Evolutionary conservation across 176 grass and related monocot species (phyloP).

Genomic region (Oropetium thomaeum): DNA sequence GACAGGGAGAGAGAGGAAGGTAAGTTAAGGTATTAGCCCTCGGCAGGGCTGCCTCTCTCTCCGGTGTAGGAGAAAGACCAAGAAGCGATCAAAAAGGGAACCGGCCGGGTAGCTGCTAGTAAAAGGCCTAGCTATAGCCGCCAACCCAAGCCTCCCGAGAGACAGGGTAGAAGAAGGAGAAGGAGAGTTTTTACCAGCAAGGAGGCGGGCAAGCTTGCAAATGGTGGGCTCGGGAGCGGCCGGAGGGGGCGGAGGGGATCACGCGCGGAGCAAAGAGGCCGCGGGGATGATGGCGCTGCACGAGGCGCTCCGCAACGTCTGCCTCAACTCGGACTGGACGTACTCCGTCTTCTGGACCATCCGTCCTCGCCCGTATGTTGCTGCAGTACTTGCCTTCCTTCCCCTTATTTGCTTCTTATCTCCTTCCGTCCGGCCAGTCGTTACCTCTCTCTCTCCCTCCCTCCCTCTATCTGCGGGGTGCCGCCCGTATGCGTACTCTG

Average conservation of each 20-base stretch:
- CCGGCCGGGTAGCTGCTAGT: constrained; percentile 26
- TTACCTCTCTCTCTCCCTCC: not conserved
- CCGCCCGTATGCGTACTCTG: not conserved
- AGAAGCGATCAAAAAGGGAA: constrained; percentile 44
- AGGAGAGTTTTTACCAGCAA: constrained; percentile 9
- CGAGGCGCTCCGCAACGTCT: constrained; percentile 89
- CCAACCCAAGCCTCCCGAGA: constrained; percentile 3
- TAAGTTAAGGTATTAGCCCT: not conserved
- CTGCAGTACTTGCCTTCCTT: not conserved
- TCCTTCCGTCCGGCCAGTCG: not conserved
- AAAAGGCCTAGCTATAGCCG: constrained; percentile 5
- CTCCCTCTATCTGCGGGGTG: not conserved
- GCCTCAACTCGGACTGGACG: constrained; percentile 96
- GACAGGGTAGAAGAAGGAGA: not conserved
- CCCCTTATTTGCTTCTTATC: no score
- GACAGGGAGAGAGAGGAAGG: not conserved
- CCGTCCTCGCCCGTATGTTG: constrained; percentile 90
- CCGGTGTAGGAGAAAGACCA: constrained; percentile 15
- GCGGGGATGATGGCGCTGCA: constrained; percentile 98
- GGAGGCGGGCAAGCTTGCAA: not conserved
- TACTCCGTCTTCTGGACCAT: constrained; percentile 99
- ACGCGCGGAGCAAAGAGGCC: constrained; percentile 90
- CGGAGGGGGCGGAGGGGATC: constrained; percentile 54
- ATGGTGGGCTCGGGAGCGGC: constrained; percentile 82
- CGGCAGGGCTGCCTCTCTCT: not conserved